Base-by-base conservation (phyloP, 768 basidiomycete species). In the Auriculariales sp. region DNA sequence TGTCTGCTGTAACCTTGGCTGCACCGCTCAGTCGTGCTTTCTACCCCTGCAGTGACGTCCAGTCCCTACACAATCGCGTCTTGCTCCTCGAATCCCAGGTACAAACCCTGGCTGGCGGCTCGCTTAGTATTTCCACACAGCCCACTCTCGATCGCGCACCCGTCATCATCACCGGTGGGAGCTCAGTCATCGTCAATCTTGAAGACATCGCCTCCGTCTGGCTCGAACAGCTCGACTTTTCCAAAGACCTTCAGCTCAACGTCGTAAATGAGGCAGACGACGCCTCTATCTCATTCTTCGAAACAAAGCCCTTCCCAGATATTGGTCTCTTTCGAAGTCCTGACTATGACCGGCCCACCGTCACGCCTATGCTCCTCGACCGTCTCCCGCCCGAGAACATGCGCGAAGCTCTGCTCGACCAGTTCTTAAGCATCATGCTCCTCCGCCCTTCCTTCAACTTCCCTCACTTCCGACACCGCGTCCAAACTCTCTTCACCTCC, bases 41-140 rank as follows among this genome's bases (percentile, higher is more conserved):
- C 28, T 3, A 2, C 28, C 22, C 28, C 29, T 32, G 1, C 57
- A 83, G 81, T 36, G 87, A 90, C 62, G 68, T 90, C 2, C 86
- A 89, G 58, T 84, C 84, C 1, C 71, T 90, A 33, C 83, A 89
- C 58, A 89, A 89, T 62, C 76, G 86, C 11, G 70, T 88, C 27
- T 75, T 82, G 27, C 72, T 76, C 51, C 72, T 88, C 54, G 86
- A 89, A 64, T 64, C 75, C 2, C 66, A 73, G 44, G n/a, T 52
- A 29, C 29, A 35, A 19, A 39, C 44, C 24, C 44, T 53, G 14
- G 24, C 49, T 9, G 45, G 49, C 22, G 52, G 49, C 15, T 22
- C 28, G 5, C 27, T 49, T 14, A 53, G 39, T 30, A 28, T 53
- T 11, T 35, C 52, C 11, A 46, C 49, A 10, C 44, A 51, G 39